These are phyloP conservation scores for Rauvolfia tetraphylla DNA, from an alignment of 257 asterid genomes.

Conservation along the genomic window DNA sequence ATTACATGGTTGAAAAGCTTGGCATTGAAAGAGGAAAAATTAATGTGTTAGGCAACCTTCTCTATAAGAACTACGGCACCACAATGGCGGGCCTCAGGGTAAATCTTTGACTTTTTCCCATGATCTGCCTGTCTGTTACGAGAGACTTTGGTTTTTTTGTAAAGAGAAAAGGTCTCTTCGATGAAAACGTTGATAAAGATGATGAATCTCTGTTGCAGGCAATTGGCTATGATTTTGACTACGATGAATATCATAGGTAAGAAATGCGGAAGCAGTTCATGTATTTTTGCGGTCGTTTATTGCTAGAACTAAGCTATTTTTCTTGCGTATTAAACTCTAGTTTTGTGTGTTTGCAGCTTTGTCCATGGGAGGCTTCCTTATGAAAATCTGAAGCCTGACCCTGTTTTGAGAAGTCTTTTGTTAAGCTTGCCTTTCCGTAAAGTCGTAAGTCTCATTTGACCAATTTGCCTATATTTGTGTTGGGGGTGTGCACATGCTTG, in stretches of 20 bases:
- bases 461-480: background rate
- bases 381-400: slow-evolving; percentile 79
- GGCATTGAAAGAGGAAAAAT: slow-evolving; percentile 69
- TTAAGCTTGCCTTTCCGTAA: slow-evolving; percentile 66
- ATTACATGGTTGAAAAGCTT: slow-evolving; percentile 76
- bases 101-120: slow-evolving; percentile 13
- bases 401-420: slow-evolving; percentile 75
- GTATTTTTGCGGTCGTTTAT: background rate
- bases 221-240: slow-evolving; percentile 90
- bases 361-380: slow-evolving; percentile 98
- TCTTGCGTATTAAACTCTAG: background rate
- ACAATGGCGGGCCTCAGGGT: slow-evolving; percentile 99
- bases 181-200: slow-evolving; percentile 1
- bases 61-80: slow-evolving; percentile 87
- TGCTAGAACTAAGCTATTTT: background rate
- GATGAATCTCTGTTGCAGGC: slow-evolving; percentile 53
- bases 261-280: background rate
- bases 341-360: slow-evolving; percentile 43
- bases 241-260: slow-evolving; percentile 87
- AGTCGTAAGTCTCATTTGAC: slow-evolving; percentile 53
- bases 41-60: slow-evolving; percentile 53
- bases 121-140: background rate
- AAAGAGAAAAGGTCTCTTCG: slow-evolving; percentile 5
- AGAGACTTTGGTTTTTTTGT: background rate
- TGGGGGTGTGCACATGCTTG: background rate